A percentile compares a stretch with the other conserved stretches of the same genome.
Conservation (phyloP, 2,329 filamentous ascomycete genomes). For the Fusarium praegraminearum region DNA sequence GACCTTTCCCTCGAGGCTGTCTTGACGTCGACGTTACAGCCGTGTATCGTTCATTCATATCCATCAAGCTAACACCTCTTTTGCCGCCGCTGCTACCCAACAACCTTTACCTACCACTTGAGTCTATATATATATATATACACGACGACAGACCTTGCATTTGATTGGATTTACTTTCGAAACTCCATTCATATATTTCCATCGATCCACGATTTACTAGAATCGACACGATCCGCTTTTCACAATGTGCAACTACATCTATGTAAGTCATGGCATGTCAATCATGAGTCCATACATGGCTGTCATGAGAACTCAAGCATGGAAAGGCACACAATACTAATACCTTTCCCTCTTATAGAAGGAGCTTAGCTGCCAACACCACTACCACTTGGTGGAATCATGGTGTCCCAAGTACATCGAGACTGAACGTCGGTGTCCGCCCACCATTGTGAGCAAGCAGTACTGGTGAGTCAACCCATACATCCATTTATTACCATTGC, state of each 20-base stretch:
- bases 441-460: conserved; percentile 59
- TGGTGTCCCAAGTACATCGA: conserved; percentile 61
- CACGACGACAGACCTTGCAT: background rate
- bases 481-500: conserved; percentile 2
- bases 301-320: background rate
- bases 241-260: conserved; percentile 65
- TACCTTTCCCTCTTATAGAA: conserved; percentile 52
- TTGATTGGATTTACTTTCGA: background rate
- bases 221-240: conserved; percentile 9
- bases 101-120: conserved; percentile 13
- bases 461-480: conserved; percentile 55
- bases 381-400: conserved; percentile 63
- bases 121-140: conserved; percentile 4
- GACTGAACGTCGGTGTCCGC: conserved; percentile 58
- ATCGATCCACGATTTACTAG: conserved; percentile 10
- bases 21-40: conserved; percentile 27
- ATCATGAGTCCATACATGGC: background rate
- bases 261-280: conserved; percentile 51
- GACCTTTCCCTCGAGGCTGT: conserved; percentile 29
- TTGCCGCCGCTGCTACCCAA: conserved; percentile 18
- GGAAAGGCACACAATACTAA: conserved; percentile 23
- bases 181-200: background rate
- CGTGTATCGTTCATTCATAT: conserved; percentile 20
- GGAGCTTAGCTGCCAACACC: conserved; percentile 63
- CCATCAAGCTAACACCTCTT: conserved; percentile 14